phyloP scores from a whole-genome alignment of 1,284 basidiomycete species.

The Cryptococcus sp. region DNA sequence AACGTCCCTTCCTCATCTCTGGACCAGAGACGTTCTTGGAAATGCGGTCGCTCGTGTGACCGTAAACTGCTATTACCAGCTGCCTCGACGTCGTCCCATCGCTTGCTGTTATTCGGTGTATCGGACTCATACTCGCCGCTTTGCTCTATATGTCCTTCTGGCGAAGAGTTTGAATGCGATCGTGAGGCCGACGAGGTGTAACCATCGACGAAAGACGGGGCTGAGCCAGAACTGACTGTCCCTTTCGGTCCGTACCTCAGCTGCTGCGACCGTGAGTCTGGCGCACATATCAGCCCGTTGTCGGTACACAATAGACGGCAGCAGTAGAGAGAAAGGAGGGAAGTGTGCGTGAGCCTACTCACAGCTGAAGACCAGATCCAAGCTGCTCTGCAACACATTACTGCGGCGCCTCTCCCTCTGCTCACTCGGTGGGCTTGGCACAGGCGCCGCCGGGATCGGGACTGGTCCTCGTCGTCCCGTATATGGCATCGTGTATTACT shows the following conservation, averaged over 20 bases:
- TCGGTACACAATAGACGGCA: neutral
- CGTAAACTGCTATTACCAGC: constrained; percentile 1
- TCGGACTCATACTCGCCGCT: constrained; percentile 30
- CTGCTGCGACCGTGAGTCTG: constrained; percentile 52
- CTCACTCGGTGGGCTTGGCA: neutral
- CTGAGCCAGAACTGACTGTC: constrained; percentile 29
- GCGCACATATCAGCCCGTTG: constrained; percentile 1
- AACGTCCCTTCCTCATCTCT: neutral
- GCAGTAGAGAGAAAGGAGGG: neutral
- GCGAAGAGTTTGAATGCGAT: constrained; percentile 18
- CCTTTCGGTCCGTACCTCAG: constrained; percentile 36
- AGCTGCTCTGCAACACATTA: constrained; percentile 41
- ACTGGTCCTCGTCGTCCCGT: constrained; percentile 5
- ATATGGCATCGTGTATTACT: constrained; percentile 2
- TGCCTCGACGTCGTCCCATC: constrained; percentile 27
- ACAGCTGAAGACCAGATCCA: constrained; percentile 54
- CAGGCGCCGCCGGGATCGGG: constrained; percentile 16
- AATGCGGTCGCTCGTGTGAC: too few species aligned
- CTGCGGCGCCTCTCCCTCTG: constrained; percentile 1
- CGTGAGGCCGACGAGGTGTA: constrained; percentile 11
- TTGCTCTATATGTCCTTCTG: constrained; percentile 26
- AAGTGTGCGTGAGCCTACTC: constrained; percentile 12
- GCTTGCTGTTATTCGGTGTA: neutral
- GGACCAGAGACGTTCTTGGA: too few species aligned
- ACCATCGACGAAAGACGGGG: constrained; percentile 48